Conservation (phyloP, 129 eudicot species). For the Deinandra increscens region DNA sequence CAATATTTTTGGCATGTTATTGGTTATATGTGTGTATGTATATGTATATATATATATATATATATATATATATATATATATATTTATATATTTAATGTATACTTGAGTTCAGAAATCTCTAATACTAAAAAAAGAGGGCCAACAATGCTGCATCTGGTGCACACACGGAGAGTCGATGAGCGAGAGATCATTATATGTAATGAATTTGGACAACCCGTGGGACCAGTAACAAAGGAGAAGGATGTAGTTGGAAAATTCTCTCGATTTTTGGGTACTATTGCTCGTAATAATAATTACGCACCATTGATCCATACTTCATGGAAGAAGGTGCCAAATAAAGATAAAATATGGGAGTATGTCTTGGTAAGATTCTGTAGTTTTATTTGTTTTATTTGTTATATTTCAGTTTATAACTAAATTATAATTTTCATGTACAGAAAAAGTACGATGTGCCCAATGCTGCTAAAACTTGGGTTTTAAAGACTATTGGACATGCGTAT, state of each 20-base stretch:
- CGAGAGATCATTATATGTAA: neutral
- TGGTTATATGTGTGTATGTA: neutral
- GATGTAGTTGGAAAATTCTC: slow-evolving; percentile 11
- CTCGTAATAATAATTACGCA: neutral
- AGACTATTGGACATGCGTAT: neutral
- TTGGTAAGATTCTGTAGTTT: neutral
- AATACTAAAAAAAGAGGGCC: neutral
- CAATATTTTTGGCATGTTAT: neutral
- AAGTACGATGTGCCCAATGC: neutral
- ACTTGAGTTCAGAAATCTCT: neutral
- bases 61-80: too few species aligned
- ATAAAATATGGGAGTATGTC: neutral
- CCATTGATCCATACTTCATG: neutral
- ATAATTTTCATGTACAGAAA: neutral
- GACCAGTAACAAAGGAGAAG: neutral
- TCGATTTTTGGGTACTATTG: neutral
- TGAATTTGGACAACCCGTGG: neutral
- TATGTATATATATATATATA: too few species aligned
- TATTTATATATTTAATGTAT: neutral
- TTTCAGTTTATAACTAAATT: neutral
- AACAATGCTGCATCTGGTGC: neutral
- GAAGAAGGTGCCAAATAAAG: neutral
- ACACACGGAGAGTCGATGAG: neutral
- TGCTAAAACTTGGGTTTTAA: neutral
- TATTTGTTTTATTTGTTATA: neutral